Base-by-base conservation (phyloP, 2,329 filamentous ascomycete species). In the Aspergillus jensenii region DNA sequence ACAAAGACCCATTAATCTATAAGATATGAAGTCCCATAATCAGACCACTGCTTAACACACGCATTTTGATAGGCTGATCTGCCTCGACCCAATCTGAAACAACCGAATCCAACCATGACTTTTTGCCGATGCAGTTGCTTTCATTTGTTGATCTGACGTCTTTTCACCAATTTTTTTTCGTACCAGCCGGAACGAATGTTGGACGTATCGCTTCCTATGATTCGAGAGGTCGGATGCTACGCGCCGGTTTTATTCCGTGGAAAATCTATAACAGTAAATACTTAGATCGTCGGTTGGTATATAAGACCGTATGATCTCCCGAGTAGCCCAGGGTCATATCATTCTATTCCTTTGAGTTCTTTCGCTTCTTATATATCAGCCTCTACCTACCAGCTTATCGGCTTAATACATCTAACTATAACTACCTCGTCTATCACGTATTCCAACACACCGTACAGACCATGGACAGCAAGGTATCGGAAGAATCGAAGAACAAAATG, bases 221-320 rank as follows among this genome's bases (percentile, higher is more conserved):
- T n/a, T 12, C n/a, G 17, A 48, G 27, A 49, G 46, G 17, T 8
- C 21, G 47, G 17, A 8, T 8, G 21, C 15, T 17, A 14, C 2
- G 19, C 4, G 17, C 9, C 19, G 17, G 46, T 12, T 49, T 12
- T 35, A 23, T 35, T n/a, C 31, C 33, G 19, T 23, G n/a, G 27
- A 3, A 31, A 31, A 31, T 9, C 27, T 31, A 11, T 31, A 25
- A 25, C 8, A 31, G 27, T 31, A 31, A 31, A 31, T 31, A 31
- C 9, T 31, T 31, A 9, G 27, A 9, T 11, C 27, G 27, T 31
- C 27, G 27, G 17, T 43, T 7, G 12, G 6, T 56, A 59, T 65
- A 65, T 65, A 65, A 58, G 59, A 63, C 56, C 52, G 46, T 62
- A 58, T 58, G 54, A 62, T 58, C 37, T 54, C 63, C 56, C 61